Base-by-base conservation (phyloP, 805 yeast genomes). In the Wickerhamiella qilinensis region DNA sequence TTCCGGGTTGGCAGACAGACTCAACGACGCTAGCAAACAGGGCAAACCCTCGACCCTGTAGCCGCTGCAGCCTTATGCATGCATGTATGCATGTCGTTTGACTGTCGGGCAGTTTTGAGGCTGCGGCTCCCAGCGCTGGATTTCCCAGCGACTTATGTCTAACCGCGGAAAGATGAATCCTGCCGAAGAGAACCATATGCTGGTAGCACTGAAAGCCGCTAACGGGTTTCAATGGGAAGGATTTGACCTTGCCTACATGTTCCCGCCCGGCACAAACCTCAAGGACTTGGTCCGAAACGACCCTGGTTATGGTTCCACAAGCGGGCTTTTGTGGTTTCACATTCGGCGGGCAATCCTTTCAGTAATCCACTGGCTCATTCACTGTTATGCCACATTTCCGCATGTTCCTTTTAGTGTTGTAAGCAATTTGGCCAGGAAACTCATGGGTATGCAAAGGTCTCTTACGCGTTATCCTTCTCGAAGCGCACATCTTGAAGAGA, bases 191-290 rank as follows among this genome's bases (percentile, higher is more conserved):
- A 28, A 16, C 11, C 14, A 12, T 6, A 30, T 15, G 11, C 20
- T 30, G 11, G 11, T 17, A 17, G 14, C 5, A n/a, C 9, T 20
- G 6, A 16, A 24, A 19, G 25, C 25, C 20, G 25, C 25, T 24
- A 15, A 27, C 2, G 30, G 30, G 9, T 12, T 34, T 4, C 20
- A 25, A 2, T 12, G 17, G 6, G 37, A 34, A 12, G 37, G 37
- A n/a, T 19, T 35, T 15, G 38, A 35, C 17, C 25, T 35, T 3
- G 28, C 5, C 20, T 14, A 31, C 18, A 31, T 19, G 31, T 37
- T 37, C 11, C 39, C 39, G 11, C 27, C 35, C 14, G 39, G 39
- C 18, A 30, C 39, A 4, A 37, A 37, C 24, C 18, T 37, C 18
- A 20, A 17, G 15, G 31, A 17, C 9, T n/a, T 37, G 22, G 31